These are phyloP conservation scores for Cornus suecica DNA, from an alignment of 148 eudicot genomes.

Conservation along the genomic window DNA sequence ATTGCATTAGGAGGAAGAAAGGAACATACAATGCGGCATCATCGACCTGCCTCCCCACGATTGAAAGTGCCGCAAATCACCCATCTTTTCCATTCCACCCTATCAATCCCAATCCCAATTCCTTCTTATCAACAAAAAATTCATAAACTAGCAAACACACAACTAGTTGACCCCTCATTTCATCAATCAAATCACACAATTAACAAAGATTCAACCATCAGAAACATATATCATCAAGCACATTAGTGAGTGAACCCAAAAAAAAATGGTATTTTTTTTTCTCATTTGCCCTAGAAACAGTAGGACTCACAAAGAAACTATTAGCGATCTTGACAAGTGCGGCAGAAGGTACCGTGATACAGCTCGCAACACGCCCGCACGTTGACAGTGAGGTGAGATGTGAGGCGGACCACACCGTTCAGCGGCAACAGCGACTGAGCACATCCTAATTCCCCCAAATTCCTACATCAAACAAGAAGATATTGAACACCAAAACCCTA, in stretches of 20 bases:
- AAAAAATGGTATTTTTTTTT: neutral
- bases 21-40: constrained; percentile 53
- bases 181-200: constrained; percentile 16
- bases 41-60: constrained; percentile 39
- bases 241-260: neutral
- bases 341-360: constrained; percentile 90
- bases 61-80: constrained; percentile 57
- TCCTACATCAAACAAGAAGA: constrained; percentile 46
- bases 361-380: constrained; percentile 77
- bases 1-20: neutral
- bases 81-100: constrained; percentile 90
- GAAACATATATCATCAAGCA: neutral
- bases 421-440: constrained; percentile 72
- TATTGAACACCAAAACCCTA: too few relatives aligned
- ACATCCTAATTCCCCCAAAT: constrained; percentile 65
- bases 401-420: constrained; percentile 38
- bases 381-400: constrained; percentile 47
- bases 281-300: constrained; percentile 40
- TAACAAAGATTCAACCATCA: neutral
- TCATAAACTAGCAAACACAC: constrained; percentile 16
- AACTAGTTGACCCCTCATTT: constrained; percentile 4
- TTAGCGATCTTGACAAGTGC: constrained; percentile 97
- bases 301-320: constrained; percentile 74
- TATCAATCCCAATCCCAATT: constrained; percentile 61
- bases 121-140: constrained; percentile 36